These are phyloP conservation scores for Aotearoamyces nothofagi DNA, from an alignment of 2,329 filamentous ascomycete genomes.

Conservation along the genomic window DNA sequence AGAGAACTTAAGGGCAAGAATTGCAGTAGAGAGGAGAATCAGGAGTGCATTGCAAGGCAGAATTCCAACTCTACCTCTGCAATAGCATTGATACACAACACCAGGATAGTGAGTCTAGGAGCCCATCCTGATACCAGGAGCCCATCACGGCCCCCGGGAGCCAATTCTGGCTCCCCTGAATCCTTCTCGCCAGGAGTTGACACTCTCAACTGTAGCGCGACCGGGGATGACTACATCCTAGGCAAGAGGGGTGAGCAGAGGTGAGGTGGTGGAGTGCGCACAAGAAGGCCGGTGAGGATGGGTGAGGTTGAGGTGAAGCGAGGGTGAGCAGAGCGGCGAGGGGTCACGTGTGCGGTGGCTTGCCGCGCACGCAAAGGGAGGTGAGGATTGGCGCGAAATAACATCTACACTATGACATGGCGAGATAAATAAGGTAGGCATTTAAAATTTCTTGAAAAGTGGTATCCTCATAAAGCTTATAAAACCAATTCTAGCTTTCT, in stretches of 20 bases:
- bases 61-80: too few species aligned
- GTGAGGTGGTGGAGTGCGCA: conserved; percentile 1
- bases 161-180: conserved; percentile 1
- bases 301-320: conserved; percentile 2
- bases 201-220: not conserved
- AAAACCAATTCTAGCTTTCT: too few species aligned
- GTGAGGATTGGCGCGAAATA: conserved; percentile 2
- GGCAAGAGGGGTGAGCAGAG: conserved; percentile 1
- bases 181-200: conserved; percentile 1
- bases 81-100: too few species aligned
- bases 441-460: too few species aligned
- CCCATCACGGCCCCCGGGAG: conserved; percentile 1
- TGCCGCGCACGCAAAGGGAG: conserved; percentile 1
- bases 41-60: too few species aligned
- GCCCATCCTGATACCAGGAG: conserved; percentile 1
- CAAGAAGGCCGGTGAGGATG: conserved; percentile 1
- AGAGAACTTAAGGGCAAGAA: too few species aligned
- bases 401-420: too few species aligned
- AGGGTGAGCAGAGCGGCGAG: conserved; percentile 1
- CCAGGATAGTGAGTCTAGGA: too few species aligned
- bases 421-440: too few species aligned
- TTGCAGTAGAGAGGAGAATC: too few species aligned
- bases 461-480: too few species aligned
- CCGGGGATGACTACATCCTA: conserved; percentile 1
- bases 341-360: conserved; percentile 1